These are phyloP conservation scores for Exobasidium cylindrosporum DNA, from an alignment of 1,284 basidiomycete genomes.

Conservation along the genomic window DNA sequence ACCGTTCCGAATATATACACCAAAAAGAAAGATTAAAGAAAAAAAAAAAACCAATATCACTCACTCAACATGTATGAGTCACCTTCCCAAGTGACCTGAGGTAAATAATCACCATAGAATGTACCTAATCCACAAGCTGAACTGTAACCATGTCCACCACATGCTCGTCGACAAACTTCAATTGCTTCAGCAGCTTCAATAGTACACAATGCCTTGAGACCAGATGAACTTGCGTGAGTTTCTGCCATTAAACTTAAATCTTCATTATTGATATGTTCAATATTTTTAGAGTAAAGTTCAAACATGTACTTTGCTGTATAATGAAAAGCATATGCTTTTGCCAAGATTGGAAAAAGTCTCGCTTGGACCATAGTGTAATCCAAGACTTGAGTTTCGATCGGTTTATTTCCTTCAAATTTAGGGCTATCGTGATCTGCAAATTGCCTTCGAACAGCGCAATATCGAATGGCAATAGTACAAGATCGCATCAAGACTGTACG, in stretches of 20 bases:
- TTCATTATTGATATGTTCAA: constrained; percentile 49
- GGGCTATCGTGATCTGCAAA: constrained; percentile 56
- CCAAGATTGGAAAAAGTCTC: constrained; percentile 57
- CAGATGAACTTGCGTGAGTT: constrained; percentile 55
- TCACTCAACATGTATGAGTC: constrained; percentile 57
- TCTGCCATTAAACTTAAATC: constrained; percentile 56
- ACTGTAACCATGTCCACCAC: constrained; percentile 56
- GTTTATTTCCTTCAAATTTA: constrained; percentile 47
- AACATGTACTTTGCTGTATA: constrained; percentile 55
- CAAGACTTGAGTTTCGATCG: constrained; percentile 55
- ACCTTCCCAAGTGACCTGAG: constrained; percentile 56
- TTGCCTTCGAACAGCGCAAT: constrained; percentile 56
- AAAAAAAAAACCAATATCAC: too few relatives aligned
- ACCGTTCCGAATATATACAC: too few relatives aligned
- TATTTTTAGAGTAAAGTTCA: constrained; percentile 53
- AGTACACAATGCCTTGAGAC: constrained; percentile 55
- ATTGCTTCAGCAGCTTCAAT: constrained; percentile 55
- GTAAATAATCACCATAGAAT: constrained; percentile 46
- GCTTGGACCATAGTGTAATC: constrained; percentile 57
- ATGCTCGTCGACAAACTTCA: constrained; percentile 56
- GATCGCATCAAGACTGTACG: constrained; percentile 53
- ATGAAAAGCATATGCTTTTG: constrained; percentile 57
- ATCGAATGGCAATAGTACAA: constrained; percentile 56
- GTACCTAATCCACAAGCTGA: constrained; percentile 47
- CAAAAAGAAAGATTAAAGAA: too few relatives aligned